Percentiles rank a stretch among this genome's conserved stretches.
These are phyloP conservation scores for Amoeboaphelidium protococcarum DNA, from an alignment of 371 early-diverging fungal species.

Conservation along the genomic window DNA sequence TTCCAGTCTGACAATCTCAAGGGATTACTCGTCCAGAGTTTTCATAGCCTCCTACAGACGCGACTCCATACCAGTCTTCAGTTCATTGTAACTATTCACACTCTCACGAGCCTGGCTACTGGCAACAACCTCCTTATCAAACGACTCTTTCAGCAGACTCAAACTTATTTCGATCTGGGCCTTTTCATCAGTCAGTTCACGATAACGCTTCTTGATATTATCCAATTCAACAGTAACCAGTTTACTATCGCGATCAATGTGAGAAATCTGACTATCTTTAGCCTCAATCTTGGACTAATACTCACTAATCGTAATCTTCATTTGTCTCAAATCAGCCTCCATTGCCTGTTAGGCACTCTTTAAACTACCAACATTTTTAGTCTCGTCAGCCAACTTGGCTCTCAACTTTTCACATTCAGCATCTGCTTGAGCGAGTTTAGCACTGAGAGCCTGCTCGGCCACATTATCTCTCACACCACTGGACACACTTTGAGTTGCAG, in stretches of 20 bases:
- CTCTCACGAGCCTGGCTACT: no score
- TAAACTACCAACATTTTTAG: background rate
- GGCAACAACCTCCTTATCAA: no score
- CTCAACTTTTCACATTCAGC: background rate
- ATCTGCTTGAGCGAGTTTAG: background rate
- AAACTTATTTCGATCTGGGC: background rate
- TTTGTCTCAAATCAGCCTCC: background rate
- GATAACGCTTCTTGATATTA: background rate
- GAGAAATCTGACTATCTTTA: background rate
- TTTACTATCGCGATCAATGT: background rate
- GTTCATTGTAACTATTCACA: no score
- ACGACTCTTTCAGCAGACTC: no score
- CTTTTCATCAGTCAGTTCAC: background rate
- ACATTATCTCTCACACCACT: no score
- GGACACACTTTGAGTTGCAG: no score
- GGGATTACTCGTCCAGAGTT: no score
- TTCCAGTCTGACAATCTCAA: no score
- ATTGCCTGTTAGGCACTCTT: background rate
- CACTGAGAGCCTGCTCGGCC: background rate
- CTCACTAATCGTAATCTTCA: background rate
- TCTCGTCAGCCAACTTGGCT: background rate
- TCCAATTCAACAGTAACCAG: background rate
- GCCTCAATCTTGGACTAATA: conserved; percentile 1
- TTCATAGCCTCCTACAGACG: no score
- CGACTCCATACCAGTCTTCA: no score